These are phyloP conservation scores for Puccinia triticina DNA, from an alignment of 1,284 basidiomycete species.

Conservation along the genomic window DNA sequence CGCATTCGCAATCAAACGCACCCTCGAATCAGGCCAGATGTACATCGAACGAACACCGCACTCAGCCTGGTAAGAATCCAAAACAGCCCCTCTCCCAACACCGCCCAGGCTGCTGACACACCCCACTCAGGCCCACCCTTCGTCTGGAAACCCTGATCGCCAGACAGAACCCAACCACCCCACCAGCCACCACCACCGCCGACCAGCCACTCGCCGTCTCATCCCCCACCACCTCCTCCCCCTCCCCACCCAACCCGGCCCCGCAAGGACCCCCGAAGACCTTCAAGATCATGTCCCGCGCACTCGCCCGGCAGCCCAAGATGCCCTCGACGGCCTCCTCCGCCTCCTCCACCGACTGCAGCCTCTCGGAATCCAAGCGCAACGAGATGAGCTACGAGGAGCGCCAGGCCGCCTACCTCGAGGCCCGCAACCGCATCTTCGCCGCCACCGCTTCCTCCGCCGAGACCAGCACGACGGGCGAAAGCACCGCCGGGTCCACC, in stretches of 20 bases:
- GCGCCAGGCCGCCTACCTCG: conserved; percentile 46
- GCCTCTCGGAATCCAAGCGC: conserved; percentile 3
- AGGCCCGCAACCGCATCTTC: conserved; percentile 51
- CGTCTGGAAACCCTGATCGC: conserved; percentile 39
- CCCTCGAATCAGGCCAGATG: conserved; percentile 40
- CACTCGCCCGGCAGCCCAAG: conserved; percentile 15
- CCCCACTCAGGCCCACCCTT: conserved; percentile 19
- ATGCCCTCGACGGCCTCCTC: conserved; percentile 23
- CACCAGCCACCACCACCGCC: conserved; percentile 3
- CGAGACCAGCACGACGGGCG: conserved; percentile 2
- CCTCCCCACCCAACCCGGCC: neutral
- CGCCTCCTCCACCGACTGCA: conserved; percentile 23
- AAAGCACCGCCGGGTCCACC: conserved; percentile 5
- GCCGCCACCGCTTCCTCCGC: conserved; percentile 9
- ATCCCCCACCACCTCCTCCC: neutral
- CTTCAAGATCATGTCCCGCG: conserved; percentile 51
- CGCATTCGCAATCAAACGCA: conserved; percentile 40
- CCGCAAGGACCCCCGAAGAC: conserved; percentile 3
- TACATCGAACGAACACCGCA: conserved; percentile 23
- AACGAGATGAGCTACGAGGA: conserved; percentile 47
- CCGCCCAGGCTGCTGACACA: conserved; percentile 36
- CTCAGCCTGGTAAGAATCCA: conserved; percentile 28
- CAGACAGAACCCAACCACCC: conserved; percentile 30
- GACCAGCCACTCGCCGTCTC: neutral
- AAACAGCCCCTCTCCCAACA: neutral